These are phyloP conservation scores for Penicillium paradoxum DNA, from an alignment of 495 filamentous ascomycete species.

Conservation along the genomic window DNA sequence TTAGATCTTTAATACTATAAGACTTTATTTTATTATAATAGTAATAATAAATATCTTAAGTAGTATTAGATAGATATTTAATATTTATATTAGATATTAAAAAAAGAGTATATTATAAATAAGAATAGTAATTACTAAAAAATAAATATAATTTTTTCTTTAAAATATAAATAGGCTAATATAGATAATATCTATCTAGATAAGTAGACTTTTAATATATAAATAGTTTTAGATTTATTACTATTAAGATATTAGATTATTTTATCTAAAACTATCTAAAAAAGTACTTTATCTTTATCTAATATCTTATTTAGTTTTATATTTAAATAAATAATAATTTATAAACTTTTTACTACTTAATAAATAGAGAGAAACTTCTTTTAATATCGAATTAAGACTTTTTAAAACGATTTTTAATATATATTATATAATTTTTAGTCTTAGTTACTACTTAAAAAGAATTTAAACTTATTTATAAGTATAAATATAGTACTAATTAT, in stretches of 20 bases:
- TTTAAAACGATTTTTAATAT: too few species aligned
- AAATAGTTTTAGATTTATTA: too few species aligned
- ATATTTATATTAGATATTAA: neutral
- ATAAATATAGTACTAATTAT: too few species aligned
- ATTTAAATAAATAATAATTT: neutral
- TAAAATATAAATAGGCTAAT: neutral
- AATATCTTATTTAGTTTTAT: neutral
- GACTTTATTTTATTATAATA: neutral
- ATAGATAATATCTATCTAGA: too few species aligned
- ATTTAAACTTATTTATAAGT: too few species aligned
- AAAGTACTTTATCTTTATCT: neutral
- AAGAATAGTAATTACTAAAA: neutral
- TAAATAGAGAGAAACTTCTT: neutral
- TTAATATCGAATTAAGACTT: too few species aligned
- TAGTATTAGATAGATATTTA: neutral
- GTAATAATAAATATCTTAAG: neutral
- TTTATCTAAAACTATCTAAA: neutral
- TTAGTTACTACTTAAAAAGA: too few species aligned
- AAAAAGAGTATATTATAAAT: neutral
- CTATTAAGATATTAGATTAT: neutral
- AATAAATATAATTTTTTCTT: neutral
- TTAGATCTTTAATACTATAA: too few species aligned
- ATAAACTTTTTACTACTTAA: neutral
- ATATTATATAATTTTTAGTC: too few species aligned
- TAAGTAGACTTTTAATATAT: too few species aligned